A percentile compares a stretch with the other conserved stretches of the same genome.
Evolutionary conservation across 2,329 filamentous ascomycete genomes (phyloP).

Genomic region (Dothistroma septosporum): DNA sequence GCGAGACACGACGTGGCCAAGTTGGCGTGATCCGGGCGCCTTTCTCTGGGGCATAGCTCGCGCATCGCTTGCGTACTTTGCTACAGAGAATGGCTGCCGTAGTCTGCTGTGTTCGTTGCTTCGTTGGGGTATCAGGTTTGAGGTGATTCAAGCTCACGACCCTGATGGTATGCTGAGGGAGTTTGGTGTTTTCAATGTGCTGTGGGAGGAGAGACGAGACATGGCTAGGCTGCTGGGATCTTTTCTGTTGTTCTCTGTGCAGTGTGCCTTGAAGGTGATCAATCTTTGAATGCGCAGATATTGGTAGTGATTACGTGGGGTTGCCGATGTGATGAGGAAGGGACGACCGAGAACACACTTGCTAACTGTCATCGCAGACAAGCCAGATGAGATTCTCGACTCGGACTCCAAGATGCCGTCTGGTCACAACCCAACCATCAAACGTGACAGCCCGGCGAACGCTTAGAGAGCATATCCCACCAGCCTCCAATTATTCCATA

Average conservation of each 20-base stretch:
- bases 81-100: not conserved
- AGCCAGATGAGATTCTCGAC: slow-evolving; percentile 20
- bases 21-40: not conserved
- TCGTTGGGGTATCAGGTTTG: not conserved
- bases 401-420: slow-evolving; percentile 14
- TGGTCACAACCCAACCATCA: slow-evolving; percentile 19
- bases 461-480: slow-evolving; percentile 10
- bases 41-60: not conserved
- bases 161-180: not conserved
- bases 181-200: not conserved
- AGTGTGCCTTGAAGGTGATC: not conserved
- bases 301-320: not conserved
- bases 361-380: slow-evolving; percentile 11
- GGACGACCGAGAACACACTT: not conserved
- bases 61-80: not conserved
- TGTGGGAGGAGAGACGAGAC: not conserved
- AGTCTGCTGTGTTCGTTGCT: not conserved
- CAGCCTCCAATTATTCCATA: too few relatives aligned
- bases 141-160: not conserved
- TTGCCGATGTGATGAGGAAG: not conserved
- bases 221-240: not conserved
- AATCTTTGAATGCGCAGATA: not conserved
- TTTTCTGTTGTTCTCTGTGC: not conserved
- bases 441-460: slow-evolving; percentile 21
- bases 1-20: not conserved